Base-by-base conservation (phyloP, 805 yeast species). In the Yarrowia sp. region DNA sequence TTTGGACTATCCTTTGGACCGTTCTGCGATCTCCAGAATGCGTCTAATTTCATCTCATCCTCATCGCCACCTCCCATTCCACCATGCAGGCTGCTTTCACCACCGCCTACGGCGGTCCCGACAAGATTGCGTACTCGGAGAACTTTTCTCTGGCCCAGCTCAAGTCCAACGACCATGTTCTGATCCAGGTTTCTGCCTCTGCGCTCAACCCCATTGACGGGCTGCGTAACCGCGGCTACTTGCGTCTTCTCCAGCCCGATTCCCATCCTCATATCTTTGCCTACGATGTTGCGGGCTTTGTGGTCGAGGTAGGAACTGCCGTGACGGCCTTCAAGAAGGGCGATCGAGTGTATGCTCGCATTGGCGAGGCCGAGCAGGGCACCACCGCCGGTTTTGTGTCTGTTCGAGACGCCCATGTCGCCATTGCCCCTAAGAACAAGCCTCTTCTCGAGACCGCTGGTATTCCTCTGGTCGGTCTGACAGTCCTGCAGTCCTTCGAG, bases 191-290 rank as follows among this genome's bases (percentile, higher is more conserved):
- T 19, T 27, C 39, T 10, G 67, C 70, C 14, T 66, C 63, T 10
- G 70, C 68, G 12, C 49, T 68, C 31, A 69, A 69, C 44, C 72
- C 71, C 24, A 61, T 67, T 29, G 72, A 69, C 39, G 65, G 67
- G 58, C 60, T 63, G 46, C 29, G 60, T 10, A 65, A 65, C 14
- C 24, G 18, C 4, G 69, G 69, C 2, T 14, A 22, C 5, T 4
- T 65, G 55, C 55, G 60, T 25, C 31, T 44, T 29, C 24, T 65
- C 18, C 24, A 27, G 24, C 38, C 63, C 10, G 22, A 14, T 22
- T 55, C 63, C 14, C 59, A 63, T 12, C 68, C 68, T 19, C 33
- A 59, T n/a, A 56, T 65, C 7, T 27, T 64, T 21, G 72, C 71
- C 4, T 47, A 35, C 6, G 72, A 70, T 36, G 62, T 64, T 10